phyloP scores from a whole-genome alignment of 1,284 basidiomycete species.

The Ustilago loliicola region DNA sequence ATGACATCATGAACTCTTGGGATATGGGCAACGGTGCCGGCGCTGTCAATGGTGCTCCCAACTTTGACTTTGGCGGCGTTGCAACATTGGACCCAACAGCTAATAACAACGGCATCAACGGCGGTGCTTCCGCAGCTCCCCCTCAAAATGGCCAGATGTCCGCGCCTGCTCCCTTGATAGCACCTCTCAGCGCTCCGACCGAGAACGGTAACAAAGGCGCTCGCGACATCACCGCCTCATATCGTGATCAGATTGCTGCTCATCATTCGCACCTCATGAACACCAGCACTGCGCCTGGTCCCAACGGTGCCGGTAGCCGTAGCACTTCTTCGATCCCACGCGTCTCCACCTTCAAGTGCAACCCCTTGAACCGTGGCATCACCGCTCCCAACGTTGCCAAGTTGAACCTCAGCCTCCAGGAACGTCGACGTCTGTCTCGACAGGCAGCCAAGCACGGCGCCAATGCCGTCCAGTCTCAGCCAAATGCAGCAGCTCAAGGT shows the following conservation, averaged over 20 bases:
- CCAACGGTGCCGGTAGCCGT: conserved; percentile 21
- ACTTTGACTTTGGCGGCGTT: conserved; percentile 25
- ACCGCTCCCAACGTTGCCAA: conserved; percentile 30
- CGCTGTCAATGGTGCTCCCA: conserved; percentile 9
- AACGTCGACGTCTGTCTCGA: conserved; percentile 60
- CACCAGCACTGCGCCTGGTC: conserved; percentile 24
- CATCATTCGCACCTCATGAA: conserved; percentile 55
- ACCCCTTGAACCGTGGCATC: conserved; percentile 26
- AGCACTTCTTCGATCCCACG: conserved; percentile 44
- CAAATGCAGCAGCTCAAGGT: conserved; percentile 5
- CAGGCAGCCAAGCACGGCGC: conserved; percentile 42
- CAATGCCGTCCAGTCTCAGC: conserved; percentile 14
- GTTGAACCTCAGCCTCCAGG: conserved; percentile 56
- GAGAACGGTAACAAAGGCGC: conserved; percentile 3
- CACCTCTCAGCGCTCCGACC: background rate
- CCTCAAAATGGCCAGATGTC: background rate
- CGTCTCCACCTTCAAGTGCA: conserved; percentile 43
- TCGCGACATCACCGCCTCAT: conserved; percentile 36
- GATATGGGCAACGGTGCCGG: conserved; percentile 20
- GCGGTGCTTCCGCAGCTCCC: background rate
- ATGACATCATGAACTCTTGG: conserved; percentile 39
- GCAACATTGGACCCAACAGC: background rate
- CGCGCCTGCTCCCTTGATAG: background rate
- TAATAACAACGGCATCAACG: background rate
- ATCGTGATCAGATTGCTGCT: conserved; percentile 53